phyloP scores from a whole-genome alignment of 768 basidiomycete genomes.

The Hygrocybe coccinea region DNA sequence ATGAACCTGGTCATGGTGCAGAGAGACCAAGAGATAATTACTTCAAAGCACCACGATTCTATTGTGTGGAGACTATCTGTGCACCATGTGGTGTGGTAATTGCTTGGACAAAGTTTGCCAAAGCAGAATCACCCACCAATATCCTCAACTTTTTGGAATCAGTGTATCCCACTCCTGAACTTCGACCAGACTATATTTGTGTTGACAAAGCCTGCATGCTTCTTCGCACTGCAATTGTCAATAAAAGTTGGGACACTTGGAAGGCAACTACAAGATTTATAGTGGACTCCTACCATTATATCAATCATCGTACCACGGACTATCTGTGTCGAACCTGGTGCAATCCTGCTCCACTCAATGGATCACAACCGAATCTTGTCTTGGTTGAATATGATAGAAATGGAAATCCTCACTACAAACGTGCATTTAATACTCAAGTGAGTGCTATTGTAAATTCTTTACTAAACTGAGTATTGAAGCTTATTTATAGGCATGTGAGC shows the following conservation, averaged over 20 bases:
- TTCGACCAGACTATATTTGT: slow-evolving; percentile 21
- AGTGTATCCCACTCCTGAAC: slow-evolving; percentile 17
- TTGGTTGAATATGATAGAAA: slow-evolving; percentile 17
- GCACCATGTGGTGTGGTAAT: slow-evolving; percentile 13
- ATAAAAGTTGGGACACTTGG: slow-evolving; percentile 11
- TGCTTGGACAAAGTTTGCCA: slow-evolving; percentile 28
- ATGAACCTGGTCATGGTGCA: slow-evolving; percentile 11
- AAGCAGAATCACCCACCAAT: slow-evolving; percentile 23
- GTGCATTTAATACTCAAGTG: slow-evolving; percentile 6
- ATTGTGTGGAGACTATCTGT: not conserved
- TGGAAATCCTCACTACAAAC: slow-evolving; percentile 17
- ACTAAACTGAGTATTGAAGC: not conserved
- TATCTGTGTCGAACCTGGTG: not conserved
- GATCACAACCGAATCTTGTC: slow-evolving; percentile 27
- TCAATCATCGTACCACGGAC: not conserved
- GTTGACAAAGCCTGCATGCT: slow-evolving; percentile 3
- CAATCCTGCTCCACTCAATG: slow-evolving; percentile 25
- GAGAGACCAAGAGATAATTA: slow-evolving; percentile 3
- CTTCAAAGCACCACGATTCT: not conserved
- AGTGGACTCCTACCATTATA: slow-evolving; percentile 24
- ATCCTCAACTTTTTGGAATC: slow-evolving; percentile 17
- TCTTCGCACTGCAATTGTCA: slow-evolving; percentile 3
- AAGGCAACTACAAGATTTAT: slow-evolving; percentile 17
- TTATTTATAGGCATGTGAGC: slow-evolving; percentile 25
- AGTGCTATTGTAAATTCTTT: not conserved